Base-by-base conservation (phyloP, 1,284 basidiomycete species). In the Testicularia cyperi region DNA sequence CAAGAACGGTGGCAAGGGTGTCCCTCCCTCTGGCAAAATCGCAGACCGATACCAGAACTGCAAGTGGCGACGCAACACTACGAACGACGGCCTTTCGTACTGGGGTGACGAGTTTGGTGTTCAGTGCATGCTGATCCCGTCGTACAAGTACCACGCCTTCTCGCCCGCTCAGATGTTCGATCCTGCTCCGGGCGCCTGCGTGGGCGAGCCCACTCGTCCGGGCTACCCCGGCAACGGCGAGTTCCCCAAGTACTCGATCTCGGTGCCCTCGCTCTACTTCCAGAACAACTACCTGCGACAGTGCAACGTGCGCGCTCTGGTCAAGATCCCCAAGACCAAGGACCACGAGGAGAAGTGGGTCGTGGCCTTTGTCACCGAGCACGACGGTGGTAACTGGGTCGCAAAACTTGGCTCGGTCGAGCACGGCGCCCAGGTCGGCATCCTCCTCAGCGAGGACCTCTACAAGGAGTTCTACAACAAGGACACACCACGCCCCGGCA, bases 251-350 rank as follows among this genome's bases (percentile, higher is more conserved):
- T 43, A 43, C 43, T 28, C 38, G 21, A 61, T 61, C 22, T 16
- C 26, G 13, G 36, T 52, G 8, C 52, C 53, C 22, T 46, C 38
- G 38, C 44, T 53, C 14, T 63, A 48, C 58, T 33, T 63, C 24
- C 56, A 48, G 44, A 63, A 63, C 58, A 24, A 41, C 30, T 56
- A 56, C 44, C 47, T 53, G 36, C 37, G 58, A 15, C 47, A 53
- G 25, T 56, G 58, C 58, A 56, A 49, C 44, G 53, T 63, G 10
- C 48, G 58, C 15, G 53, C 48, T 15, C 25, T 63, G 26, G 48
- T 61, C 57, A 49, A 61, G 42, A 30, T 61, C 2, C 57, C 57
- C 35, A 33, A 46, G 36, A 54, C 44, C 32, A 43, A 53, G 32
- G 29, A 60, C 30, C 26, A 55, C 36, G 20, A 26, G 6, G 44